Evolutionary conservation across 139 green algal species (phyloP).

Genomic region (Volvox africanus): DNA sequence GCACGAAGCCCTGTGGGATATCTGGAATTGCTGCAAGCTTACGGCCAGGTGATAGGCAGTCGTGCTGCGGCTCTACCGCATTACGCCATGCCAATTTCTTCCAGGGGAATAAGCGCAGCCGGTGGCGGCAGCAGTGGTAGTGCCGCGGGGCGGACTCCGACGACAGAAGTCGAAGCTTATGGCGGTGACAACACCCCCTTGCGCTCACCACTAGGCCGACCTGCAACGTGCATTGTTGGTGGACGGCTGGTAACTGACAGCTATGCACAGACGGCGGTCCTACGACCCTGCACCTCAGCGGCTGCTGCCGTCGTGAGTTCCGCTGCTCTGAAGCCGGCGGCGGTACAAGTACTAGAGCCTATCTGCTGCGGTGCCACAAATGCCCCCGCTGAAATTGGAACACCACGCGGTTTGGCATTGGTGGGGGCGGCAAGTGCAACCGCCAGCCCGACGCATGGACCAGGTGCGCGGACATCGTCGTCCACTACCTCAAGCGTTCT

Average conservation of each 20-base stretch:
- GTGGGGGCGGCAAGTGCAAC: not conserved
- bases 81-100: not conserved
- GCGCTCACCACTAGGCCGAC: not conserved
- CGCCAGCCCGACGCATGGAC: not conserved
- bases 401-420: not conserved
- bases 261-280: not conserved
- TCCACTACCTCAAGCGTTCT: not conserved
- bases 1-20: not conserved
- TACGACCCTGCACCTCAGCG: not conserved
- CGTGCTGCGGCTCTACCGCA: not conserved
- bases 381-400: not conserved
- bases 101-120: not conserved
- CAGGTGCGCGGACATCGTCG: not conserved
- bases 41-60: not conserved
- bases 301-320: not conserved
- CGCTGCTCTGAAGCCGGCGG: too few species aligned
- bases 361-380: too few species aligned
- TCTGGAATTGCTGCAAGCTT: slow-evolving; percentile 6
- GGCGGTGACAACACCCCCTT: not conserved
- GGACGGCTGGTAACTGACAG: not conserved
- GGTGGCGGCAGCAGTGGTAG: not conserved
- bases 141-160: not conserved
- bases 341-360: too few species aligned
- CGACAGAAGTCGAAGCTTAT: not conserved
- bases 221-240: not conserved